Base-by-base conservation (phyloP, 352 stramenopile genomes). In the Phytopythium sindhum region DNA sequence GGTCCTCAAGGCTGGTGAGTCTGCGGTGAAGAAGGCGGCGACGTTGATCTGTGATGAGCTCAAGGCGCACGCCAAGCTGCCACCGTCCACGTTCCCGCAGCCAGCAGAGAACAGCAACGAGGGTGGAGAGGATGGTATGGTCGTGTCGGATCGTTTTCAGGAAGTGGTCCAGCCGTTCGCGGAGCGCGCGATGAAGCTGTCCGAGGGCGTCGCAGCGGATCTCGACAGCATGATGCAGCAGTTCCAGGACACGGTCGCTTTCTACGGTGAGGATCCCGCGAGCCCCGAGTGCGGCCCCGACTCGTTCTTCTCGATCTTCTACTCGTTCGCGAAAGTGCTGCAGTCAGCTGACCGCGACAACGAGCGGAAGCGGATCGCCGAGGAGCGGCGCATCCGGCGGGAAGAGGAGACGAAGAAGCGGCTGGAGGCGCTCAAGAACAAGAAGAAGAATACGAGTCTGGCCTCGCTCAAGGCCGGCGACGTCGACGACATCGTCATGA, bases 271-370 rank as follows among this genome's bases (percentile, higher is more conserved):
- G 74, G 83, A 94, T 59, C 78, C 83, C 0, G 68, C 81, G 41
- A 90, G 74, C n/a, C 74, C 77, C 2, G 84, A 92, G 45, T 85
- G 75, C 48, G 84, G 84, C 2, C 86, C 86, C 0, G 84, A 95
- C 41, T 69, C 79, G 15, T 95, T 95, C 60, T 95, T 95, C 63
- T 92, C 84, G 21, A 90, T 95, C 55, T 92, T 95, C 29, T 89
- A 91, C 52, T 93, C 84, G 58, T 93, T 93, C 63, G 82, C 82
- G 8, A 92, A 95, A 69, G 70, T 93, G 24, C 66, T 95, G 44
- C 84, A 93, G 70, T 82, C 82, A 0, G 86, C 86, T 0, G 86
- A 92, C 61, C 86, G 84, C 21, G 86, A 95, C 61, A 95, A 95
- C 35, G 86, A 95, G 63, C 86, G 86, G 52, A 91, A 91, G 60